These are phyloP conservation scores for Graphium sp. DNA, from an alignment of 2,329 filamentous ascomycete species.

Conservation along the genomic window DNA sequence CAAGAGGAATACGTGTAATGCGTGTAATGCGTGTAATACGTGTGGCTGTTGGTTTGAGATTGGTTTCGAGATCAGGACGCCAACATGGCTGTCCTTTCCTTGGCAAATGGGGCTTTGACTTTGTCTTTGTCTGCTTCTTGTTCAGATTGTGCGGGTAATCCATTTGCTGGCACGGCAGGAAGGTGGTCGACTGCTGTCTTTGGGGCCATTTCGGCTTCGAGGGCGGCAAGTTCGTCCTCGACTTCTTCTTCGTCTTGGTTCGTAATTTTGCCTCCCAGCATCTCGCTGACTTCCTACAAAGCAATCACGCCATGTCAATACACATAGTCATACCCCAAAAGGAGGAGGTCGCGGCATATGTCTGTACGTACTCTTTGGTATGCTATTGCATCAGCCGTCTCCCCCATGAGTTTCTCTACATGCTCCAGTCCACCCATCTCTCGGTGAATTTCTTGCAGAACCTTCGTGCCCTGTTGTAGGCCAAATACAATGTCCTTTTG, in stretches of 20 bases:
- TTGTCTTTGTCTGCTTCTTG: neutral
- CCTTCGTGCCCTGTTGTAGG: constrained; percentile 76
- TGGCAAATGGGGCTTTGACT: constrained; percentile 1
- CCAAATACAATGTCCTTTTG: constrained; percentile 95
- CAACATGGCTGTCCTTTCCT: constrained; percentile 6
- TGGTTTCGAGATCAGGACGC: constrained; percentile 9
- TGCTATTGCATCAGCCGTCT: constrained; percentile 75
- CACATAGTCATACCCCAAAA: no score
- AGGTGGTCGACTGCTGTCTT: constrained; percentile 5
- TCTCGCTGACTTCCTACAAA: constrained; percentile 81
- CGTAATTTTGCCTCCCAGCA: constrained; percentile 75
- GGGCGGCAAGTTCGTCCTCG: constrained; percentile 77
- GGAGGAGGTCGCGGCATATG: neutral
- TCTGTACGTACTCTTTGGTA: constrained; percentile 59
- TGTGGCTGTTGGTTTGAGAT: no score
- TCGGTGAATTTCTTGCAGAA: constrained; percentile 77
- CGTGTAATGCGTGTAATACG: no score
- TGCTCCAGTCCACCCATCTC: constrained; percentile 93
- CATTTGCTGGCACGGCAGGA: constrained; percentile 11
- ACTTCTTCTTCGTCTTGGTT: constrained; percentile 96
- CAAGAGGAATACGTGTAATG: no score
- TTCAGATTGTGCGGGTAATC: constrained; percentile 3
- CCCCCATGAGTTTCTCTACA: constrained; percentile 89
- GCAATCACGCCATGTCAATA: no score
- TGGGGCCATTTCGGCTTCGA: constrained; percentile 34